phyloP scores from a whole-genome alignment of 169 alveolate species.

The Cryptosporidium bovis region DNA sequence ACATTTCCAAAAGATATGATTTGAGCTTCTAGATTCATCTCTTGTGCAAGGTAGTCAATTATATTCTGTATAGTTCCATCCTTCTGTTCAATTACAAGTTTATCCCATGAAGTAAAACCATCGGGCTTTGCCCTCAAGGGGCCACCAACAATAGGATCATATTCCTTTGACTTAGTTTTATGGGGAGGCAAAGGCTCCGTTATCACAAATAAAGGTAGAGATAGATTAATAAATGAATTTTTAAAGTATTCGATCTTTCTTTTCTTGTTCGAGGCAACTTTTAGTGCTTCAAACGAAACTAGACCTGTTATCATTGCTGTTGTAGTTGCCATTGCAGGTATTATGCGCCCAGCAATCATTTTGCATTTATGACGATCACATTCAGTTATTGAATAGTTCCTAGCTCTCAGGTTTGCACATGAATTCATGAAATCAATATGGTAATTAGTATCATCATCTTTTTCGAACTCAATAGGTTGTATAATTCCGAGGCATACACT shows the following conservation, averaged over 20 bases:
- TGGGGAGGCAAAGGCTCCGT: constrained; percentile 92
- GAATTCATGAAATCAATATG: constrained; percentile 98
- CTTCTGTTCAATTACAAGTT: constrained; percentile 85
- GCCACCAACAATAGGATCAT: constrained; percentile 94
- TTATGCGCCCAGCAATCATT: constrained; percentile 98
- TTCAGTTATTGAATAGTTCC: constrained; percentile 94
- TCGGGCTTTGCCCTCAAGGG: constrained; percentile 95
- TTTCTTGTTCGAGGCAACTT: constrained; percentile 84
- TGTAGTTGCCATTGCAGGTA: constrained; percentile 99
- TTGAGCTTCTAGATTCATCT: constrained; percentile 86
- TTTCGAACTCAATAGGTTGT: constrained; percentile 95
- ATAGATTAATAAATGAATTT: constrained; percentile 95
- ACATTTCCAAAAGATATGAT: constrained; percentile 90
- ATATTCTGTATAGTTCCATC: constrained; percentile 80
- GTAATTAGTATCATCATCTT: constrained; percentile 98
- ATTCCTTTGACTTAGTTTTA: constrained; percentile 86
- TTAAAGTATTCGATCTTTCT: constrained; percentile 83
- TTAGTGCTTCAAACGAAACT: constrained; percentile 89
- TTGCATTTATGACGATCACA: constrained; percentile 93
- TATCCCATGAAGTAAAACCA: constrained; percentile 97
- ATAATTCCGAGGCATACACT: constrained; percentile 72
- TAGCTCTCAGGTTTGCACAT: constrained; percentile 96
- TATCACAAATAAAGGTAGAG: constrained; percentile 91
- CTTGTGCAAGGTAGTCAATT: constrained; percentile 77
- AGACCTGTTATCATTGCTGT: constrained; percentile 99